These are phyloP conservation scores for Fusarium torulosum DNA, from an alignment of 2,329 filamentous ascomycete species.

Conservation along the genomic window DNA sequence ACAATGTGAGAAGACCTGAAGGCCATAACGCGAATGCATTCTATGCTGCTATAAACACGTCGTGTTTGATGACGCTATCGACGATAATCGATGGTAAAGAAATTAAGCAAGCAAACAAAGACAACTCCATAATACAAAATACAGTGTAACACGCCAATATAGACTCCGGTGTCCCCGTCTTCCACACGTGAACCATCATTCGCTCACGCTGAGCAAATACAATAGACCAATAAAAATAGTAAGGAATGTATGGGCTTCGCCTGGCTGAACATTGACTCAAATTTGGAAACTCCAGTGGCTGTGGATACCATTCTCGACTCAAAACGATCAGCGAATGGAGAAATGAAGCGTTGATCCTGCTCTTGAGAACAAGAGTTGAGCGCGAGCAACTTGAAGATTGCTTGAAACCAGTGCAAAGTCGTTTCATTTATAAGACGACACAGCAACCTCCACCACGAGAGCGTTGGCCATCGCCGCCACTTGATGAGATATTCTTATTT, in stretches of 20 bases:
- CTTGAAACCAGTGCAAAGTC: conserved; percentile 8
- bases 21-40: conserved; percentile 28
- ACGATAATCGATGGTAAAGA: conserved; percentile 16
- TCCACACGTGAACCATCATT: conserved; percentile 41
- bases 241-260: conserved; percentile 34
- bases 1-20: conserved; percentile 26
- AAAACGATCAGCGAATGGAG: conserved; percentile 9
- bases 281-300: conserved; percentile 9
- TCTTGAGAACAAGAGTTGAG: conserved; percentile 5
- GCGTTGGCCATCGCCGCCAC: conserved; percentile 56
- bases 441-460: conserved; percentile 62
- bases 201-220: conserved; percentile 41
- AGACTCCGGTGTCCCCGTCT: conserved; percentile 49
- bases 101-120: conserved; percentile 40
- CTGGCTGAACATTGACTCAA: conserved; percentile 7
- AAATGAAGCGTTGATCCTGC: conserved; percentile 17
- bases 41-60: conserved; percentile 53
- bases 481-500: conserved; percentile 63
- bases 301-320: conserved; percentile 11
- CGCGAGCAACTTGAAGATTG: conserved; percentile 15
- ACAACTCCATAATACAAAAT: conserved; percentile 41
- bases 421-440: conserved; percentile 61
- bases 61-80: conserved; percentile 30
- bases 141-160: conserved; percentile 48
- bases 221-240: conserved; percentile 44